Percentiles rank a stretch among this genome's conserved stretches.
These are phyloP conservation scores for Priceomyces medius DNA, from an alignment of 805 yeast genomes.

Conservation along the genomic window DNA sequence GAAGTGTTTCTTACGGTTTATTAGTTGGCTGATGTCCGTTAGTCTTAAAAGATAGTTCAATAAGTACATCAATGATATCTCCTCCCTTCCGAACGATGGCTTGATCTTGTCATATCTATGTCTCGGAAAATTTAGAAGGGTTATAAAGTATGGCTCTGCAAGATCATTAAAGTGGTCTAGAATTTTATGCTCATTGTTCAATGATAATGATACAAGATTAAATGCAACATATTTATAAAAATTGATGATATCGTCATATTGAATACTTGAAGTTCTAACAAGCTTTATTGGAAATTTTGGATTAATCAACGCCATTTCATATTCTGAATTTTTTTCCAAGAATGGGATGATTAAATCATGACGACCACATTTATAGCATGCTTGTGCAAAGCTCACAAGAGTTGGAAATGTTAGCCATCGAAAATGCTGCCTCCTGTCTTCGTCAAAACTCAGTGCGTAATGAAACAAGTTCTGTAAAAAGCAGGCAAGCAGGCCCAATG, in stretches of 20 bases:
- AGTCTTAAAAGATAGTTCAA: slow-evolving; percentile 23
- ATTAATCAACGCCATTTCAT: slow-evolving; percentile 11
- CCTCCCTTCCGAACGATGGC: slow-evolving; percentile 22
- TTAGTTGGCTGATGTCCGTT: slow-evolving; percentile 15
- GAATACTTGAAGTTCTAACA: slow-evolving; percentile 12
- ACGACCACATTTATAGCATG: slow-evolving; percentile 17
- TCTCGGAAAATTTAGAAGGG: slow-evolving; percentile 24
- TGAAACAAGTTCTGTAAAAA: not conserved
- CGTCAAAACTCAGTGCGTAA: not conserved
- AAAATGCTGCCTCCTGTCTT: not conserved
- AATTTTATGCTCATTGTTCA: slow-evolving; percentile 7
- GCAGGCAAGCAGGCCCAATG: not conserved
- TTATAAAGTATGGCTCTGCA: slow-evolving; percentile 26
- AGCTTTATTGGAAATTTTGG: slow-evolving; percentile 23
- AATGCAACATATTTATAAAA: slow-evolving; percentile 29
- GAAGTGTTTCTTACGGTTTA: slow-evolving; percentile 14
- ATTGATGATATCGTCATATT: slow-evolving; percentile 19
- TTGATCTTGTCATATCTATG: slow-evolving; percentile 6
- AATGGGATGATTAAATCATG: slow-evolving; percentile 16
- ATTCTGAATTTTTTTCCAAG: slow-evolving; percentile 4
- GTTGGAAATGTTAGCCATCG: slow-evolving; percentile 14
- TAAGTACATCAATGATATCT: slow-evolving; percentile 27
- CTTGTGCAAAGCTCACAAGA: slow-evolving; percentile 15
- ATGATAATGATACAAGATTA: slow-evolving; percentile 22
- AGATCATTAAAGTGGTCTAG: slow-evolving; percentile 10